phyloP scores from a whole-genome alignment of 2,329 filamentous ascomycete species.

The Xylariaceae sp. region DNA sequence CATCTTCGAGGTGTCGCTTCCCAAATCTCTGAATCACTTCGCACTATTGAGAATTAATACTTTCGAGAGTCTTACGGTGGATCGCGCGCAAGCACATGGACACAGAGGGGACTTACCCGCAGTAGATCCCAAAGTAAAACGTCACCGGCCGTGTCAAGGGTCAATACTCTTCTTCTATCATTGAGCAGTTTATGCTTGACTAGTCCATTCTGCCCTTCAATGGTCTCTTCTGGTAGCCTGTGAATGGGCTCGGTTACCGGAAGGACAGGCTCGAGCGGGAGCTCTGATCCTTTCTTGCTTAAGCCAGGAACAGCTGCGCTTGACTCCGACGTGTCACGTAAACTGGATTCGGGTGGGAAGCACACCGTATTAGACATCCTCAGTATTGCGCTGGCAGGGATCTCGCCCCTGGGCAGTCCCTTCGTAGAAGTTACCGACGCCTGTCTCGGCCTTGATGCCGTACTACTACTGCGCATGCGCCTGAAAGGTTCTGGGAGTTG shows the following conservation, averaged over 20 bases:
- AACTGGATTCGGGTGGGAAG: constrained; percentile 55
- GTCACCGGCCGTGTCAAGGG: constrained; percentile 89
- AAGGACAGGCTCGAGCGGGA: constrained; percentile 44
- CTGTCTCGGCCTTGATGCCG: constrained; percentile 35
- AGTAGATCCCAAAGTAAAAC: constrained; percentile 93
- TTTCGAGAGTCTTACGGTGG: neutral
- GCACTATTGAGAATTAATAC: constrained; percentile 50
- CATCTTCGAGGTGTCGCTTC: constrained; percentile 88
- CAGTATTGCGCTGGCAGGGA: constrained; percentile 72
- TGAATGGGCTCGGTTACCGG: constrained; percentile 57
- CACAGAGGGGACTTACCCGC: constrained; percentile 49
- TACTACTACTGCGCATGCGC: constrained; percentile 39
- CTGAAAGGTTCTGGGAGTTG: constrained; percentile 54
- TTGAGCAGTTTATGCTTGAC: constrained; percentile 92
- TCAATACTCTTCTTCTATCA: constrained; percentile 82
- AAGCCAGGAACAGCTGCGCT: constrained; percentile 37
- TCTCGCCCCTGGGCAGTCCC: constrained; percentile 51
- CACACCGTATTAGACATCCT: constrained; percentile 77
- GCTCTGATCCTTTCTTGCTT: constrained; percentile 53
- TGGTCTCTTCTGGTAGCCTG: constrained; percentile 67
- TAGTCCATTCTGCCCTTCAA: constrained; percentile 90
- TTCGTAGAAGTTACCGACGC: constrained; percentile 33
- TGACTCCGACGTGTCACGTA: constrained; percentile 48
- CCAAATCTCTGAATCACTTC: constrained; percentile 86
- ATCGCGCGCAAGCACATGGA: neutral